Base-by-base conservation (phyloP, 2,329 filamentous ascomycete species). In the Emmonsiellopsis sp. region DNA sequence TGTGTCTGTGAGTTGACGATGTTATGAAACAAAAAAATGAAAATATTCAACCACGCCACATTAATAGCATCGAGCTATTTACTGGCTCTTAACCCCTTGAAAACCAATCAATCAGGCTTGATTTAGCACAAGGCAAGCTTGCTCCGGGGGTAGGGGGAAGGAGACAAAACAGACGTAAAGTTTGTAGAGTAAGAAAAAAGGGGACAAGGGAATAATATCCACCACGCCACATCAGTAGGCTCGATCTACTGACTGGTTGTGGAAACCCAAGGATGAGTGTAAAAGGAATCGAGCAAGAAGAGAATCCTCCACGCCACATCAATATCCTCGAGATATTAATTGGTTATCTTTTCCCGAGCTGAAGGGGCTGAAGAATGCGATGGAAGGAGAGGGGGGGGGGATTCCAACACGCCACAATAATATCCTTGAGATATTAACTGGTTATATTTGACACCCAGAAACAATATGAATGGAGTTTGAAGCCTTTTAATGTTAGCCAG, bases 201-300 rank as follows among this genome's bases (percentile, higher is more conserved):
- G 21, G 21, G 6, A 5, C 3, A 10, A 31, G 17, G 3, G n/a
- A 21, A 44, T 2, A 32, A 14, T 8, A 45, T 45, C 21, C 43
- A n/a, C 8, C 43, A 45, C 42, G 34, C 42, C 48, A 54, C 42
- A 45, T 39, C 21, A 42, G 42, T 7, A 36, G 39, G 32, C 53
- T 55, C 49, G 49, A 55, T 44, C 33, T 21, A 37, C 49, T 17
- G 45, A 49, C 39, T 21, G 14, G 27, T 37, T n/a, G 14, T n/a
- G n/a, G 5, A 13, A 50, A 2, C 21, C n/a, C 31, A 36, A 34
- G 32, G 13, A 11, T 42, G 10, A 14, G 10, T 6, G 37, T 11
- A 40, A 14, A 6, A 1, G 37, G 5, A 17, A 44, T 11, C 11
- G 36, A 39, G 36, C 3, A n/a, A 39, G 9, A 39, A 39, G 36